A percentile compares a stretch with the other conserved stretches of the same genome.
phyloP scores from a whole-genome alignment of 768 basidiomycete genomes.

The Pleurotus sapidus region DNA sequence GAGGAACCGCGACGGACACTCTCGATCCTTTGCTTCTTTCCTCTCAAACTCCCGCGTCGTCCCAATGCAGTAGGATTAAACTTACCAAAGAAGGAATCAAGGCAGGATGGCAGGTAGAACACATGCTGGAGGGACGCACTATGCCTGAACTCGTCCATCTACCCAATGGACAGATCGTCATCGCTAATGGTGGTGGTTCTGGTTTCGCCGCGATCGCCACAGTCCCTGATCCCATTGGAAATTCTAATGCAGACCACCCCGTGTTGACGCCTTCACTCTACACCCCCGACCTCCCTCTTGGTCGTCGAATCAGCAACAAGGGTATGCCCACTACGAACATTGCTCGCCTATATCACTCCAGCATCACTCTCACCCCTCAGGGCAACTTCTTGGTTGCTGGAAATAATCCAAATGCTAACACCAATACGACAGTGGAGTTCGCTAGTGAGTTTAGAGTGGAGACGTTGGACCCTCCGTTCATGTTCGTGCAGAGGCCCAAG shows the following conservation, averaged over 20 bases:
- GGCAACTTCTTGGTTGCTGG: constrained; percentile 22
- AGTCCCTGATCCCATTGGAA: constrained; percentile 26
- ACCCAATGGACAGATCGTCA: constrained; percentile 49
- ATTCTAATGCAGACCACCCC: constrained; percentile 47
- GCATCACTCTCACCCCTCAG: constrained; percentile 25
- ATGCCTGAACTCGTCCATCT: constrained; percentile 60
- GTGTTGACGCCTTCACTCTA: constrained; percentile 37
- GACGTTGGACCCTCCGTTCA: constrained; percentile 26
- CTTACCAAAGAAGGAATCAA: constrained; percentile 52
- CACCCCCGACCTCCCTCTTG: constrained; percentile 31
- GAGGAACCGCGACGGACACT: constrained; percentile 21
- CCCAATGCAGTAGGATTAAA: constrained; percentile 36
- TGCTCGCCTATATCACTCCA: constrained; percentile 30
- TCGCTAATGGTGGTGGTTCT: constrained; percentile 46
- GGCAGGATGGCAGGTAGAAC: constrained; percentile 42
- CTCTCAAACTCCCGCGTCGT: constrained; percentile 46
- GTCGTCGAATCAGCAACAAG: constrained; percentile 33
- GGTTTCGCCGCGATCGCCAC: constrained; percentile 23
- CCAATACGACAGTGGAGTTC: constrained; percentile 5
- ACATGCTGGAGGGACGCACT: constrained; percentile 46
- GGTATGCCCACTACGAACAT: constrained; percentile 24
- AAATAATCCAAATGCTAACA: constrained; percentile 22
- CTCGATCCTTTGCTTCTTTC: constrained; percentile 40
- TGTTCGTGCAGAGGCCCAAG: constrained; percentile 12
- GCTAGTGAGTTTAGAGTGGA: constrained; percentile 19